Evolutionary conservation across 495 filamentous ascomycete species (phyloP).

Genomic region (Cudoniella acicularis): DNA sequence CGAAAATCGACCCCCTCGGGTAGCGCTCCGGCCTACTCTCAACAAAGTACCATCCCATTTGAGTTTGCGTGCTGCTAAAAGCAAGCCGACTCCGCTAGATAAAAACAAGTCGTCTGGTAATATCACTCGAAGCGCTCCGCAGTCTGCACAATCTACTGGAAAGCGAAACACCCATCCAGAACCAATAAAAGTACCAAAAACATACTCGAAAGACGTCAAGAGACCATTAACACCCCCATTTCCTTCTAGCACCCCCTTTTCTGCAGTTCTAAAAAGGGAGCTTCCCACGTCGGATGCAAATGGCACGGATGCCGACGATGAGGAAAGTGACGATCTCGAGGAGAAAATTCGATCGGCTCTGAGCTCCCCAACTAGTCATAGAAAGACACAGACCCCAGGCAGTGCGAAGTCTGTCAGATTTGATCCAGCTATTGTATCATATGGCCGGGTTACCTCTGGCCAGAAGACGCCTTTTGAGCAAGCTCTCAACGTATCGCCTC

Average conservation of each 20-base stretch:
- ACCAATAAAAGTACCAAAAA: background rate
- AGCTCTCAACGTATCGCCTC: background rate
- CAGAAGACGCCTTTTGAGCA: background rate
- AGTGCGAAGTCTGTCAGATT: slow-evolving; percentile 17
- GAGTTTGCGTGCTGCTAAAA: background rate
- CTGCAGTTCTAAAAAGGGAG: background rate
- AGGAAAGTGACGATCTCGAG: slow-evolving; percentile 5
- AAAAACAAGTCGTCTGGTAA: background rate
- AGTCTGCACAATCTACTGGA: background rate
- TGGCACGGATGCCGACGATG: slow-evolving; percentile 2
- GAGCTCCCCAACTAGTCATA: background rate
- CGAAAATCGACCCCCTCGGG: background rate
- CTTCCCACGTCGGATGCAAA: background rate
- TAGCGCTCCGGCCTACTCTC: background rate
- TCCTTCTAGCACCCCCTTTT: background rate
- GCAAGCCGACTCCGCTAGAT: background rate
- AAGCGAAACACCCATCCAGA: background rate
- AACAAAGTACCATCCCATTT: background rate
- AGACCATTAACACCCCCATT: background rate
- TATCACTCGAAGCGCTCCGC: background rate
- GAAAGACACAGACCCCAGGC: background rate
- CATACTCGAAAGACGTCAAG: too few species aligned
- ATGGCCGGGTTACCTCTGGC: background rate
- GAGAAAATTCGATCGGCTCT: slow-evolving; percentile 6
- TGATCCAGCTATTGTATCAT: slow-evolving; percentile 21